phyloP scores from a whole-genome alignment of 768 basidiomycete genomes.

The Lenzites betulinus region DNA sequence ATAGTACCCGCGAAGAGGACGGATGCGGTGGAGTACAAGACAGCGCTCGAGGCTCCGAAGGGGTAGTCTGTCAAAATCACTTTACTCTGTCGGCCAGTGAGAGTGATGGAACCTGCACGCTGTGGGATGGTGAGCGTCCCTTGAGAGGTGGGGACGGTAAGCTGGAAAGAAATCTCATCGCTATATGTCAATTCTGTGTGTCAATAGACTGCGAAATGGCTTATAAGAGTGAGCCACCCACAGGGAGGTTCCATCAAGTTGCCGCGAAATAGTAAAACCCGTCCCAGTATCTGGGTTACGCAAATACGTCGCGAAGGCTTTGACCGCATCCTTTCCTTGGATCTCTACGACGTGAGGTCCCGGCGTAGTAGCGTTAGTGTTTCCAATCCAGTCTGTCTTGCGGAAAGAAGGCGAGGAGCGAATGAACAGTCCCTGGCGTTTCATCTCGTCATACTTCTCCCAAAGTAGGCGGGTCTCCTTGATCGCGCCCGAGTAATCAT shows the following conservation, averaged over 20 bases:
- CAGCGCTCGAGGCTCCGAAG: constrained; percentile 57
- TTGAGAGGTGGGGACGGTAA: constrained; percentile 59
- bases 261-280: constrained; percentile 71
- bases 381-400: constrained; percentile 75
- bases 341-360: constrained; percentile 34
- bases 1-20: constrained; percentile 65
- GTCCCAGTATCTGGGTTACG: constrained; percentile 67
- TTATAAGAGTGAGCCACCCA: constrained; percentile 35
- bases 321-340: constrained; percentile 36
- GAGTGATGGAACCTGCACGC: constrained; percentile 53
- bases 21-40: constrained; percentile 73
- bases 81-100: constrained; percentile 73
- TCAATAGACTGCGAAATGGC: background rate
- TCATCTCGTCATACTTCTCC: constrained; percentile 75
- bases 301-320: constrained; percentile 63
- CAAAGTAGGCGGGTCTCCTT: constrained; percentile 67
- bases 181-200: constrained; percentile 30
- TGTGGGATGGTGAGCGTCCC: constrained; percentile 60
- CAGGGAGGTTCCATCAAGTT: constrained; percentile 67
- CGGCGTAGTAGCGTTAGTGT: constrained; percentile 49
- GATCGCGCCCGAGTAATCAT: constrained; percentile 79
- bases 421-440: constrained; percentile 75
- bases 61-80: constrained; percentile 70
- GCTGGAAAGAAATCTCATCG: constrained; percentile 52
- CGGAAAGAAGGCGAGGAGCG: constrained; percentile 78